These are phyloP conservation scores for Alliaria petiolata DNA, from an alignment of 345 rosid species.

Conservation along the genomic window DNA sequence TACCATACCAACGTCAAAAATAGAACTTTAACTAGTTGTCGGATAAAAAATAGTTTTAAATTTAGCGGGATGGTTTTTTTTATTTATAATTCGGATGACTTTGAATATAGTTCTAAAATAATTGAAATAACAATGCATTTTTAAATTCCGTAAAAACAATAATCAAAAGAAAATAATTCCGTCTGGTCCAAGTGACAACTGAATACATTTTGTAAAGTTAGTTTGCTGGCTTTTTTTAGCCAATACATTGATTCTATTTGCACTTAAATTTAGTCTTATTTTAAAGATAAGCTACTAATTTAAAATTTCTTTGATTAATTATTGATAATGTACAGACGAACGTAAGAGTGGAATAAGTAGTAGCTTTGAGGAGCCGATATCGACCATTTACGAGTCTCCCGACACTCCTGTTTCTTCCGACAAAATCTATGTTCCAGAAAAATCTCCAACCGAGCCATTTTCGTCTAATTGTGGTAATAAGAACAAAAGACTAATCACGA, in stretches of 20 bases:
- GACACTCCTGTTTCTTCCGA: constrained; percentile 41
- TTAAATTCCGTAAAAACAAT: background rate
- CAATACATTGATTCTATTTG: background rate
- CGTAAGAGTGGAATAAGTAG: constrained; percentile 30
- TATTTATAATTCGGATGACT: background rate
- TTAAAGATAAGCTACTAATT: background rate
- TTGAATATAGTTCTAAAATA: background rate
- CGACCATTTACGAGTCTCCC: constrained; percentile 32
- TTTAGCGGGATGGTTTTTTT: background rate
- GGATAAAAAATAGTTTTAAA: background rate
- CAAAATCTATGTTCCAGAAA: background rate
- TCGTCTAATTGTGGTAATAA: constrained; percentile 10
- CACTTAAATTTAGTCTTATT: background rate
- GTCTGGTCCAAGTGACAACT: background rate
- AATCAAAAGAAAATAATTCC: background rate
- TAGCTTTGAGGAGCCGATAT: constrained; percentile 47
- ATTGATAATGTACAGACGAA: constrained; percentile 36
- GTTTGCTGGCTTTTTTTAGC: background rate
- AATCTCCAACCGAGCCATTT: constrained; percentile 9
- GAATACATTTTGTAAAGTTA: background rate
- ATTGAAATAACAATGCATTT: background rate
- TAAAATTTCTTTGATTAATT: background rate
- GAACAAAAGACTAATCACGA: constrained; percentile 43
- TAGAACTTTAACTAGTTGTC: background rate
- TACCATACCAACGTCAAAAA: background rate